phyloP scores from a whole-genome alignment of 2,329 filamentous ascomycete species.

The Aureobasidium sp. region DNA sequence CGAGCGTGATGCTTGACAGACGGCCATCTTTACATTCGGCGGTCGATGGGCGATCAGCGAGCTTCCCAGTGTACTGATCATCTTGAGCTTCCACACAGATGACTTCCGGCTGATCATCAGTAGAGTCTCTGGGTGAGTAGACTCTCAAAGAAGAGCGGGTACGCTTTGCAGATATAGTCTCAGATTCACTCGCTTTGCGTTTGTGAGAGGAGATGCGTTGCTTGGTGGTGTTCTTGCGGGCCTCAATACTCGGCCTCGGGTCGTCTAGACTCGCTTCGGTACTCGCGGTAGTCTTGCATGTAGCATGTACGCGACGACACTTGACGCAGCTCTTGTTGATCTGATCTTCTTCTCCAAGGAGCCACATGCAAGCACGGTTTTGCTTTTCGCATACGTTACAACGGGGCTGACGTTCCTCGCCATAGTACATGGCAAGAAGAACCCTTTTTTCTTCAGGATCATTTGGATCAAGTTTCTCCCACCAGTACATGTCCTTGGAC shows the following conservation, averaged over 20 bases:
- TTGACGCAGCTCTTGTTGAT: neutral
- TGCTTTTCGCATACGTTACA: neutral
- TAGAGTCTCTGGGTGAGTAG: neutral
- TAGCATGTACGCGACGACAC: conserved; percentile 2
- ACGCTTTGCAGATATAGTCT: neutral
- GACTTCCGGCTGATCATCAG: neutral
- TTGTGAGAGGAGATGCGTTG: neutral
- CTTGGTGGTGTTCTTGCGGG: too few species aligned
- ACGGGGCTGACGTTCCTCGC: neutral
- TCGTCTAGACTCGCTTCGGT: neutral
- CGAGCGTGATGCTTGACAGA: neutral
- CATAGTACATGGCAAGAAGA: neutral
- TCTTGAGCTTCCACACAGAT: neutral
- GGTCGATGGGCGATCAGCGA: neutral
- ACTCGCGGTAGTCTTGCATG: neutral
- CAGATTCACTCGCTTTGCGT: neutral
- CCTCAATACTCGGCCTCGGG: neutral
- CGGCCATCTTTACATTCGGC: neutral
- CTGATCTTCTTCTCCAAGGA: neutral
- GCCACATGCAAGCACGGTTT: conserved; percentile 5
- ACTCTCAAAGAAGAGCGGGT: neutral
- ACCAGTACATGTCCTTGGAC: neutral
- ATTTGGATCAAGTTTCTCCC: neutral
- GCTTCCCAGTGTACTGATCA: neutral
- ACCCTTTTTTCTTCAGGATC: neutral